These are phyloP conservation scores for Ehretia macrophylla DNA, from an alignment of 257 asterid genomes.

Conservation along the genomic window DNA sequence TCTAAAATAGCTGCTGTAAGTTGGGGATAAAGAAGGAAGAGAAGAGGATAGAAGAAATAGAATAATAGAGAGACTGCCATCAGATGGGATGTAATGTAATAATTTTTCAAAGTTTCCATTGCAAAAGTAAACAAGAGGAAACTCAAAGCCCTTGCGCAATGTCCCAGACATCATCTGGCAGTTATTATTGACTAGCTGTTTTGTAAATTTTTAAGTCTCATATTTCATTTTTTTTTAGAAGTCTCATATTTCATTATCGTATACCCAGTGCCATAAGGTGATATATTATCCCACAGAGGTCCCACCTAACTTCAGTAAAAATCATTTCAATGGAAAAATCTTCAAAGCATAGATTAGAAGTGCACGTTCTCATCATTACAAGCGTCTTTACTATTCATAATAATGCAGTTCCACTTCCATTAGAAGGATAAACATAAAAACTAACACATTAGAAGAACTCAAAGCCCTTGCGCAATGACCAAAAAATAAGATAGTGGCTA, in stretches of 20 bases:
- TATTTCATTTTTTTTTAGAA: too few species aligned
- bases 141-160: constrained; percentile 82
- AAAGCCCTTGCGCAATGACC: not conserved
- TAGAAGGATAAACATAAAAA: too few species aligned
- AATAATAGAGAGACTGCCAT: constrained; percentile 27
- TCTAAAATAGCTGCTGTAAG: too few species aligned
- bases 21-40: not conserved
- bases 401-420: too few species aligned
- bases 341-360: too few species aligned
- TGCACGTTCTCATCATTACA: too few species aligned
- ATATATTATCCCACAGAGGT: too few species aligned
- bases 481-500: not conserved
- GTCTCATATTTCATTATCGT: too few species aligned
- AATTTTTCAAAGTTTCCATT: constrained; percentile 36
- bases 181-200: not conserved
- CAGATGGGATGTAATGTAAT: constrained; percentile 46
- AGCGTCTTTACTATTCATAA: too few species aligned
- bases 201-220: too few species aligned
- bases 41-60: not conserved
- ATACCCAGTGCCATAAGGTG: too few species aligned
- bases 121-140: constrained; percentile 8
- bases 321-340: not conserved
- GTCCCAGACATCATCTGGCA: constrained; percentile 68
- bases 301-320: not conserved
- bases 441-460: too few species aligned